Evolutionary conservation across 192 early-diverging fungal species (phyloP).

Genomic region (Entrophospora sp.): DNA sequence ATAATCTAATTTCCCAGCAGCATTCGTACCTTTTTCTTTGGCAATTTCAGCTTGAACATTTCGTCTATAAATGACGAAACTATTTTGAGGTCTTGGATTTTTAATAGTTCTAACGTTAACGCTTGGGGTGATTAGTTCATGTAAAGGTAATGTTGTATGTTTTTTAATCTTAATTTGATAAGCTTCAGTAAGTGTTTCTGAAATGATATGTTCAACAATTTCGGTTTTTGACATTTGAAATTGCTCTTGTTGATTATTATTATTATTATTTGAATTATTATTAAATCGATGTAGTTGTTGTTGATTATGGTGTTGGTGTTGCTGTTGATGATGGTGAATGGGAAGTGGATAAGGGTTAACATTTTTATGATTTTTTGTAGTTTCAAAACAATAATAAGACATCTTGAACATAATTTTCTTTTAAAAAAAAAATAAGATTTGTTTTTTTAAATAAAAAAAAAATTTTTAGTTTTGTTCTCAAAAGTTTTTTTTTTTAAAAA

Average conservation of each 20-base stretch:
- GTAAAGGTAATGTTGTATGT: not conserved
- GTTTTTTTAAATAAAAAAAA: no score
- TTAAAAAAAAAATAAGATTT: no score
- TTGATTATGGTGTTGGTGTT: no score
- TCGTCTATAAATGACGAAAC: slow-evolving; percentile 27
- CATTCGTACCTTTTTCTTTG: not conserved
- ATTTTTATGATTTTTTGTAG: not conserved
- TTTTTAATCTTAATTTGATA: not conserved
- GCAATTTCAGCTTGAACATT: slow-evolving; percentile 13
- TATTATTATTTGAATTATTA: no score
- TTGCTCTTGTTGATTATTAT: no score
- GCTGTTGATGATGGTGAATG: no score
- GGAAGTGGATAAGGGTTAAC: not conserved
- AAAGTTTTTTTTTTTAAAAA: no score
- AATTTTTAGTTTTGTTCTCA: no score
- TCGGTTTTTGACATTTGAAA: not conserved
- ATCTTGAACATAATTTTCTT: slow-evolving; percentile 13
- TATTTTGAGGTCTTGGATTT: slow-evolving; percentile 26
- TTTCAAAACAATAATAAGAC: slow-evolving; percentile 13
- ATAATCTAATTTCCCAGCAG: not conserved
- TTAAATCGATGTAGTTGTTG: no score
- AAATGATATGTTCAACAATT: slow-evolving; percentile 5
- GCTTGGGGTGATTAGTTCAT: not conserved
- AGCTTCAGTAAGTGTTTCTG: not conserved
- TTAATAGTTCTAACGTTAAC: not conserved